A percentile compares a stretch with the other conserved stretches of the same genome.
phyloP scores from a whole-genome alignment of 2,329 filamentous ascomycete genomes.

The Venturia carpophila region DNA sequence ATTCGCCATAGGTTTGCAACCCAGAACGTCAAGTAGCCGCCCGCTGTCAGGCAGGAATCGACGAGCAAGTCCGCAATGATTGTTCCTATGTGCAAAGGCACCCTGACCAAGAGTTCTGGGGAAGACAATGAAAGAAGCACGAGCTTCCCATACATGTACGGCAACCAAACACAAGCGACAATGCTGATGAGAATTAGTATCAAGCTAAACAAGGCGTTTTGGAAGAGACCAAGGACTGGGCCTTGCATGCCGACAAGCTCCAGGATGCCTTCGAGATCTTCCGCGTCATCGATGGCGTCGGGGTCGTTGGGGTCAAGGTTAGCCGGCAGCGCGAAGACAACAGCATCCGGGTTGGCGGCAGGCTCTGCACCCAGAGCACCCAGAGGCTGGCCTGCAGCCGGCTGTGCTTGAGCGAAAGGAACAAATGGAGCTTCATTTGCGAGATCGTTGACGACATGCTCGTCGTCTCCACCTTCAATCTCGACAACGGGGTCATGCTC shows the following conservation, averaged over 20 bases:
- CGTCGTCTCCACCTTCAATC: conserved; percentile 41
- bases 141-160: conserved; percentile 85
- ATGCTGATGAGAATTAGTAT: conserved; percentile 84
- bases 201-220: conserved; percentile 91
- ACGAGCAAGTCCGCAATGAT: conserved; percentile 70
- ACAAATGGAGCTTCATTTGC: conserved; percentile 55
- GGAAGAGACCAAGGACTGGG: conserved; percentile 77
- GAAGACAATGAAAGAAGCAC: conserved; percentile 72
- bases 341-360: conserved; percentile 31
- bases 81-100: conserved; percentile 65
- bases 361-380: conserved; percentile 28
- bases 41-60: conserved; percentile 60
- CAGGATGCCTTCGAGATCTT: conserved; percentile 93
- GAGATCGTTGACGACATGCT: conserved; percentile 52
- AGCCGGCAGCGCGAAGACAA: conserved; percentile 48
- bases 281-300: conserved; percentile 70
- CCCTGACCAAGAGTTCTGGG: conserved; percentile 57
- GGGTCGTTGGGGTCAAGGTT: conserved; percentile 61
- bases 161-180: conserved; percentile 76
- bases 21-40: conserved; percentile 37
- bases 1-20: background rate
- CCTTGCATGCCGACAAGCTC: conserved; percentile 96
- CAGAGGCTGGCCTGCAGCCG: conserved; percentile 22
- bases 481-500: conserved; percentile 20
- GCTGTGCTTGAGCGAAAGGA: conserved; percentile 41